Evolutionary conservation across 2,329 filamentous ascomycete genomes (phyloP).

Genomic region (Purpureocillium takamizusanense): DNA sequence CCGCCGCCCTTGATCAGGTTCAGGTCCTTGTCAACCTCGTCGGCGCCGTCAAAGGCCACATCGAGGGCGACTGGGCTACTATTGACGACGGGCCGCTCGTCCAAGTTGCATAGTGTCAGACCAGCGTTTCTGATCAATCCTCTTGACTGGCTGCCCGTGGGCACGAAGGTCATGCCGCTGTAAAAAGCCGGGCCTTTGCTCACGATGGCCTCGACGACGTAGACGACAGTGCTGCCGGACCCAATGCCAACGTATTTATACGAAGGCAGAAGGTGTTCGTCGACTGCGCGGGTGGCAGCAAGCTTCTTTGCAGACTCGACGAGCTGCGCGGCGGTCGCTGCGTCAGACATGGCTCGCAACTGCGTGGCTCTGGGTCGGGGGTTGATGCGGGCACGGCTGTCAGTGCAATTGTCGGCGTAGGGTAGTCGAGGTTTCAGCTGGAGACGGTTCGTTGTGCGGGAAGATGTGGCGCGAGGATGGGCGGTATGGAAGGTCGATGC

Average conservation of each 20-base stretch:
- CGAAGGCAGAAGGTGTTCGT: slow-evolving; percentile 57
- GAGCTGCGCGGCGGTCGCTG: slow-evolving; percentile 15
- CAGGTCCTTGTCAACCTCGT: slow-evolving; percentile 89
- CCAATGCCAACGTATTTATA: slow-evolving; percentile 68
- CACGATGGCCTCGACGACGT: slow-evolving; percentile 75
- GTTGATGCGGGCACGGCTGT: no score
- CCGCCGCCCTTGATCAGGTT: slow-evolving; percentile 98
- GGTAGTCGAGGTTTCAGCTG: no score
- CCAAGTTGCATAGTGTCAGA: slow-evolving; percentile 67
- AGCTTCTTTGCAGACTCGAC: slow-evolving; percentile 68
- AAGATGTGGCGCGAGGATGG: no score
- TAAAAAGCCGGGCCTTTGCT: slow-evolving; percentile 46
- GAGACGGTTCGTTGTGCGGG: no score
- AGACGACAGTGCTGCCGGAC: slow-evolving; percentile 72
- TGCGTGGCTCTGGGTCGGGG: no score
- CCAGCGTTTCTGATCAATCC: slow-evolving; percentile 76
- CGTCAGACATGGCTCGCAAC: not conserved
- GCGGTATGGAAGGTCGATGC: no score
- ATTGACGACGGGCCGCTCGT: slow-evolving; percentile 51
- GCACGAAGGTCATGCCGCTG: slow-evolving; percentile 70
- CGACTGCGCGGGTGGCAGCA: slow-evolving; percentile 65
- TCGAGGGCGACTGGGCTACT: slow-evolving; percentile 53
- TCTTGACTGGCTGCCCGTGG: slow-evolving; percentile 85
- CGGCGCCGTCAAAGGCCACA: slow-evolving; percentile 90
- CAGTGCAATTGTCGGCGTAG: no score